Evolutionary conservation across 306 rosid species (phyloP).

Genomic region (Trifolium repens): DNA sequence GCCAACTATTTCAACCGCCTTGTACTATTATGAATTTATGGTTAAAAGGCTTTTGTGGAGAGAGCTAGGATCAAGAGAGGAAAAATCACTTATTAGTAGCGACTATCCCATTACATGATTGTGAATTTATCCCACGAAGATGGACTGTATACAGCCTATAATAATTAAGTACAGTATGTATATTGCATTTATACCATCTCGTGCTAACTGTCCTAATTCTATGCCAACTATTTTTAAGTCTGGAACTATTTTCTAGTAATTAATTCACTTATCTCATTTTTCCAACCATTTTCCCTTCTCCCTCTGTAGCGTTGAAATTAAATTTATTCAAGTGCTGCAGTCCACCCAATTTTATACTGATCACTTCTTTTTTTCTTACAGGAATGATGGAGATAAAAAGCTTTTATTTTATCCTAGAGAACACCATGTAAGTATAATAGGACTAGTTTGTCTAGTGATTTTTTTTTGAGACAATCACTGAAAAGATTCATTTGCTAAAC

Average conservation of each 20-base stretch:
- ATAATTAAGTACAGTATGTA: slow-evolving; percentile 11
- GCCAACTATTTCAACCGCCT: slow-evolving; percentile 5
- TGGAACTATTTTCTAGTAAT: neutral
- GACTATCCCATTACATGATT: slow-evolving; percentile 18
- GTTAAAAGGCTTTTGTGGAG: slow-evolving; percentile 17
- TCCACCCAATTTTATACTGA: slow-evolving; percentile 35
- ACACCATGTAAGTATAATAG: slow-evolving; percentile 65
- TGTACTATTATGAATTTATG: slow-evolving; percentile 22
- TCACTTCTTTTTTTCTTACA: slow-evolving; percentile 53
- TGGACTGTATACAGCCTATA: slow-evolving; percentile 10
- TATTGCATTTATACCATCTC: slow-evolving; percentile 10
- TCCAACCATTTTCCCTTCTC: slow-evolving; percentile 24
- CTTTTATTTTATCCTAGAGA: slow-evolving; percentile 85
- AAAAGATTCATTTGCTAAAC: slow-evolving; percentile 41
- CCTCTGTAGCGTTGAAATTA: slow-evolving; percentile 12
- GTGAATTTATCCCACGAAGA: slow-evolving; percentile 12
- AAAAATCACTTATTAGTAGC: neutral
- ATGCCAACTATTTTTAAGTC: slow-evolving; percentile 17
- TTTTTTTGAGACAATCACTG: slow-evolving; percentile 23
- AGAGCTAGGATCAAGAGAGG: slow-evolving; percentile 33
- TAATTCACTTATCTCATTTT: slow-evolving; percentile 6
- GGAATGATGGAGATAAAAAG: slow-evolving; percentile 68
- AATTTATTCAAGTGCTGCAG: slow-evolving; percentile 31
- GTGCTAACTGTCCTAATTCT: slow-evolving; percentile 25
- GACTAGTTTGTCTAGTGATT: slow-evolving; percentile 10